Conservation (phyloP, 305 asterid species). For the Caryopteris hybrid region DNA sequence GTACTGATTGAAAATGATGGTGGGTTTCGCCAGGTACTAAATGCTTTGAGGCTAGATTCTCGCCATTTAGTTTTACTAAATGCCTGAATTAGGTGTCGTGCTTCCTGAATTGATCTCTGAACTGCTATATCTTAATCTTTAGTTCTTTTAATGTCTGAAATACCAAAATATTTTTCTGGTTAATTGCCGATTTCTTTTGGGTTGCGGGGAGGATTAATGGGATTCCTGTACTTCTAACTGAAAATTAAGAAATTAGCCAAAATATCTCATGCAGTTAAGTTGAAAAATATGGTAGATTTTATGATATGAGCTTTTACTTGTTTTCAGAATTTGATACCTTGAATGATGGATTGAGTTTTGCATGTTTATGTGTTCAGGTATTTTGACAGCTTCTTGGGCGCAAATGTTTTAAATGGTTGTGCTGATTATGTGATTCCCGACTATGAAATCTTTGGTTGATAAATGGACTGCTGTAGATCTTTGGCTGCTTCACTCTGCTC, state of each 20-base stretch:
- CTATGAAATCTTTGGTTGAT: constrained; percentile 79
- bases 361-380: constrained; percentile 72
- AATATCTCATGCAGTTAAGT: not conserved
- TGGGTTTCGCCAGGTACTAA: not conserved
- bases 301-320: not conserved
- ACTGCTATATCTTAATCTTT: not conserved
- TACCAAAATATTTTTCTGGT: too few species aligned
- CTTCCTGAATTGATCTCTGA: not conserved
- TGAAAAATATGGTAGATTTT: not conserved
- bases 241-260: not conserved
- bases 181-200: too few species aligned
- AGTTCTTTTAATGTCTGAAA: too few species aligned
- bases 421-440: constrained; percentile 82
- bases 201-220: too few species aligned
- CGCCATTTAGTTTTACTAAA: not conserved
- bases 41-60: not conserved
- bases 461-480: constrained; percentile 73
- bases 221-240: not conserved
- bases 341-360: constrained; percentile 43
- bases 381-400: constrained; percentile 82
- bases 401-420: constrained; percentile 80
- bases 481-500: constrained; percentile 69
- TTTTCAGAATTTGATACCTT: constrained; percentile 23
- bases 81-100: not conserved
- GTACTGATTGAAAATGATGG: not conserved